A percentile compares a stretch with the other conserved stretches of the same genome.
These are phyloP conservation scores for Penicillium lagena DNA, from an alignment of 495 filamentous ascomycete species.

Conservation along the genomic window DNA sequence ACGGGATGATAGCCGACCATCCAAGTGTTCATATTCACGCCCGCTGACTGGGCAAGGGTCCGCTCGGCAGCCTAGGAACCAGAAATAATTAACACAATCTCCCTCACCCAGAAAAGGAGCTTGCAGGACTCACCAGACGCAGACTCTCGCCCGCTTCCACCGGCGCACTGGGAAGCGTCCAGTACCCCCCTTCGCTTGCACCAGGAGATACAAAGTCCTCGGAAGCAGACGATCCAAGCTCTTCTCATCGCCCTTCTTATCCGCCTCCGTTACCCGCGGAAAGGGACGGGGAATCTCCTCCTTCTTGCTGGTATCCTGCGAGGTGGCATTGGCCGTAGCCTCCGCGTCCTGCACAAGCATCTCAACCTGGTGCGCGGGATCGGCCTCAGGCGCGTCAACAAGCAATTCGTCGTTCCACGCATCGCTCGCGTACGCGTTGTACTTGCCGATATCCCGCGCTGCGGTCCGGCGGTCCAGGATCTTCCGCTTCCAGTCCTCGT, in stretches of 20 bases:
- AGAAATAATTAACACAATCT: not conserved
- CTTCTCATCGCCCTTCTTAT: slow-evolving; percentile 62
- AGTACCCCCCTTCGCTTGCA: slow-evolving; percentile 61
- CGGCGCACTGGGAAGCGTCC: slow-evolving; percentile 70
- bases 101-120: not conserved
- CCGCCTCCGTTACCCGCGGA: slow-evolving; percentile 70
- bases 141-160: slow-evolving; percentile 67
- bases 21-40: slow-evolving; percentile 99
- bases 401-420: slow-evolving; percentile 93
- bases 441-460: slow-evolving; percentile 78
- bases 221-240: slow-evolving; percentile 73
- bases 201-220: slow-evolving; percentile 79
- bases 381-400: slow-evolving; percentile 57
- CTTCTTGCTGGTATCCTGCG: slow-evolving; percentile 55
- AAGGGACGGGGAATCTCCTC: slow-evolving; percentile 67
- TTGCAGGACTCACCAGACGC: slow-evolving; percentile 58
- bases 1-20: slow-evolving; percentile 86
- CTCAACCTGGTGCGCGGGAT: slow-evolving; percentile 55
- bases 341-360: slow-evolving; percentile 73
- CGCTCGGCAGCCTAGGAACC: slow-evolving; percentile 67
- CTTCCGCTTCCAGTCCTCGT: slow-evolving; percentile 89
- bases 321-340: slow-evolving; percentile 54
- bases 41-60: slow-evolving; percentile 66
- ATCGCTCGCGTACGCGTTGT: slow-evolving; percentile 69
- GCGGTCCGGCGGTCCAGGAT: slow-evolving; percentile 65